Conservation (phyloP, 2,329 filamentous ascomycete species). For the Amphichorda felina region DNA sequence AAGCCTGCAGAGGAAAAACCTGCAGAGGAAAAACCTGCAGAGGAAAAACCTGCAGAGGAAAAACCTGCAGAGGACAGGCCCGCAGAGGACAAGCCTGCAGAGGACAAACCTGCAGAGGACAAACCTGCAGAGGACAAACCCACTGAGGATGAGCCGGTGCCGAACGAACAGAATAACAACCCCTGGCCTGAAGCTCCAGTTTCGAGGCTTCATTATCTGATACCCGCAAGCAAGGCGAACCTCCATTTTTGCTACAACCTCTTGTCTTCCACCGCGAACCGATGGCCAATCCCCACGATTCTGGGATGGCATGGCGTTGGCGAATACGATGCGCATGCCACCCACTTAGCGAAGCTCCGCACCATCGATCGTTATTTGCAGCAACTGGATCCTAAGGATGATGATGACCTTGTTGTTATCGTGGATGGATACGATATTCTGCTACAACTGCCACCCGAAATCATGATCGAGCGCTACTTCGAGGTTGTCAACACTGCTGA, state of each 20-base stretch:
- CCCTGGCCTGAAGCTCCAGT: constrained; percentile 3
- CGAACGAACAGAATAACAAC: constrained; percentile 1
- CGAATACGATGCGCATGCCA: constrained; percentile 18
- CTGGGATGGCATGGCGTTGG: constrained; percentile 24
- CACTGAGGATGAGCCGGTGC: too few relatives aligned
- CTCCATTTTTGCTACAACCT: constrained; percentile 24
- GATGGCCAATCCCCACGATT: constrained; percentile 24
- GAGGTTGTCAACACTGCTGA: constrained; percentile 40
- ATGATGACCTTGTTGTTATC: constrained; percentile 51
- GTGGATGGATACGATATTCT: constrained; percentile 53
- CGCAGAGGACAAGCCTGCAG: too few relatives aligned
- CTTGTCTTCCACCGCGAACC: constrained; percentile 22
- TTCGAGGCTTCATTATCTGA: constrained; percentile 22
- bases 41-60: too few relatives aligned
- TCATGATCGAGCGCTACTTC: constrained; percentile 52
- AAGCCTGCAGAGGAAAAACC: too few relatives aligned
- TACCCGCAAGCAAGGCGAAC: constrained; percentile 24
- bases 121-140: too few relatives aligned
- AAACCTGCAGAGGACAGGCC: too few relatives aligned
- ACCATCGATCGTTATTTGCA: constrained; percentile 21
- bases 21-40: too few relatives aligned
- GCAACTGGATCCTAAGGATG: constrained; percentile 12
- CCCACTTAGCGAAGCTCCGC: constrained; percentile 27
- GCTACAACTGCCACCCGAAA: constrained; percentile 52
- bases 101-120: too few relatives aligned